phyloP scores from a whole-genome alignment of 805 yeast genomes.

The Ogataea wickerhamii region DNA sequence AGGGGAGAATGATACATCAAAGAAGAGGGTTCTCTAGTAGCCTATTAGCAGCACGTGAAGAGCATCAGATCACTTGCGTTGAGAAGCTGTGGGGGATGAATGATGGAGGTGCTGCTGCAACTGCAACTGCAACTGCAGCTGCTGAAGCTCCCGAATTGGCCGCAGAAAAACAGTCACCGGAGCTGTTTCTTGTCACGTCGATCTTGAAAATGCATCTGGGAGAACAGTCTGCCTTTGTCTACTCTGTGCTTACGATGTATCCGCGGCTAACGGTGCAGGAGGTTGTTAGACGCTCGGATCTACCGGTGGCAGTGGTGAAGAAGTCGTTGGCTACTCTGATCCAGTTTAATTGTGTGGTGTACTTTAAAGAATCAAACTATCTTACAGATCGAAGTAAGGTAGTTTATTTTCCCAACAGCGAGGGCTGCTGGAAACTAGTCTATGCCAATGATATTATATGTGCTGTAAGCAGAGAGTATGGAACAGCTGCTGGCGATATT shows the following conservation, averaged over 20 bases:
- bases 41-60: too few species aligned
- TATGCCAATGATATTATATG: conserved; percentile 76
- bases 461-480: conserved; percentile 41
- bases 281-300: conserved; percentile 41
- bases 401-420: conserved; percentile 58
- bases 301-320: conserved; percentile 52
- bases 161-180: conserved; percentile 49
- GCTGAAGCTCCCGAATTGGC: neutral
- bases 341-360: conserved; percentile 72
- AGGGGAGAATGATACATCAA: too few species aligned
- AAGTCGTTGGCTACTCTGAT: conserved; percentile 70
- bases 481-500: conserved; percentile 50
- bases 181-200: conserved; percentile 54
- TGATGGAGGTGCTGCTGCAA: too few species aligned
- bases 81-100: too few species aligned
- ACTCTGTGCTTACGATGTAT: conserved; percentile 57
- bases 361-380: conserved; percentile 47
- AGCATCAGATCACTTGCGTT: too few species aligned
- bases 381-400: conserved; percentile 16
- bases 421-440: conserved; percentile 59
- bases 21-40: too few species aligned
- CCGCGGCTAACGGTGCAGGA: conserved; percentile 64
- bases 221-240: conserved; percentile 63
- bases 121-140: too few species aligned
- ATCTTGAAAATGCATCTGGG: conserved; percentile 60